phyloP scores from a whole-genome alignment of 2,329 filamentous ascomycete genomes.

The Paraphaeosphaeria sporulosa region DNA sequence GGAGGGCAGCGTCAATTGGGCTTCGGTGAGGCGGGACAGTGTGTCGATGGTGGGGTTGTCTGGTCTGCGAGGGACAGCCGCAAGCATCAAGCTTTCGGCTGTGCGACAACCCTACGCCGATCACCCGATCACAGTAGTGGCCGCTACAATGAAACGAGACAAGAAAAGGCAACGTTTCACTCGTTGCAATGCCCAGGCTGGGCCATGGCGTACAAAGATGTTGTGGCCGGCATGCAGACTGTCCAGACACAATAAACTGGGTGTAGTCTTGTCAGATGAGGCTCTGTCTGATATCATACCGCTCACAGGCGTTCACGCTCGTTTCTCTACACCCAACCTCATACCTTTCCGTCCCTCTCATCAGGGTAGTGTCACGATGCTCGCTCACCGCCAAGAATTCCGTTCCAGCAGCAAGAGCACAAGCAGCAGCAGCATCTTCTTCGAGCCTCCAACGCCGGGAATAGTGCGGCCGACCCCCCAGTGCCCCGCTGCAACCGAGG shows the following conservation, averaged over 20 bases:
- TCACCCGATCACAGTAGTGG: constrained; percentile 8
- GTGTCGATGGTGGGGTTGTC: constrained; percentile 6
- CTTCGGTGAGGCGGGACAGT: neutral
- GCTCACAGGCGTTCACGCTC: neutral
- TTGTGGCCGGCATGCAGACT: neutral
- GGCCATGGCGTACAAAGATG: neutral
- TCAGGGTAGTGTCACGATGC: neutral
- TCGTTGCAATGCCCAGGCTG: neutral
- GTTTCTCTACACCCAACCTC: neutral
- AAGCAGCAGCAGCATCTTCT: neutral
- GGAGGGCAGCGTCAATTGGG: neutral
- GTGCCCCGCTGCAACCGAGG: neutral
- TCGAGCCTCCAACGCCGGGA: neutral
- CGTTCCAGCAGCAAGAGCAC: neutral
- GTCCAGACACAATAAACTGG: no score
- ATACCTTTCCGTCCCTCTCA: neutral
- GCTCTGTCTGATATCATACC: neutral
- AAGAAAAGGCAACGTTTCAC: neutral
- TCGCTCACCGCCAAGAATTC: neutral
- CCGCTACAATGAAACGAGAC: neutral
- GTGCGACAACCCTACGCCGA: constrained; percentile 6
- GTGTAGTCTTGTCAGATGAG: no score
- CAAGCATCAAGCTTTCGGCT: constrained; percentile 3
- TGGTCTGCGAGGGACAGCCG: neutral
- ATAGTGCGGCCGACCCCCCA: no score